Base-by-base conservation (phyloP, 352 stramenopile genomes). In the Globisporangium uncinulatum region DNA sequence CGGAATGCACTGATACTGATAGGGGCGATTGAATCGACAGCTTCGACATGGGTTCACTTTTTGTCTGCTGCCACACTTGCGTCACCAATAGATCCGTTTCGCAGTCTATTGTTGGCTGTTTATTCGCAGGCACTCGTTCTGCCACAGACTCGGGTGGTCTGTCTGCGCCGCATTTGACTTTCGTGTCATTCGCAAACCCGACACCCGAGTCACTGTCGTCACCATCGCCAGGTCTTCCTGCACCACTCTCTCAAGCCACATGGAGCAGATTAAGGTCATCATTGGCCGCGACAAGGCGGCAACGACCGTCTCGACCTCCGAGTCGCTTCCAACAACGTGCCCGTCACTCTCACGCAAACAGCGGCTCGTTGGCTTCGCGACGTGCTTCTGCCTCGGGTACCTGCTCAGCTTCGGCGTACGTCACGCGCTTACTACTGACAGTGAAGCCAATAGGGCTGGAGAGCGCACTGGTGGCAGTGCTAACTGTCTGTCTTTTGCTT, bases 251-350 rank as follows among this genome's bases (percentile, higher is more conserved):
- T 6, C 17, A 43, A 10, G 44, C 10, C 55, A 37, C 1, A 90
- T 90, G 80, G 77, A 90, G 50, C 78, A 88, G 48, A 90, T 90
- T 62, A 87, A 85, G 65, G 67, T 88, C 51, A 85, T 89, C 60
- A 89, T 89, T 57, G 70, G 74, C 8, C 64, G 65, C 20, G 78
- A 74, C 58, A 89, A 87, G 57, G 54, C 76, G 44, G 63, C 65
- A 20, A 52, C 58, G 34, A 51, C 44, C 55, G 67, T 62, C 13
- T 54, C 65, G 4, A 58, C 54, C 39, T 17, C 61, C 7, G 80
- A 91, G 48, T 73, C 73, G 61, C 65, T 89, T 44, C 66, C 69
- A 31, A 70, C 66, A 51, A 75, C 76, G 44, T 92, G 84, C 43
- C 80, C 79, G 20, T 78, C 76, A 63, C 76, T 94, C 37, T 80